Percentiles rank a stretch among this genome's conserved stretches.
phyloP scores from a whole-genome alignment of 768 basidiomycete species.

The Kondoa subrosea region DNA sequence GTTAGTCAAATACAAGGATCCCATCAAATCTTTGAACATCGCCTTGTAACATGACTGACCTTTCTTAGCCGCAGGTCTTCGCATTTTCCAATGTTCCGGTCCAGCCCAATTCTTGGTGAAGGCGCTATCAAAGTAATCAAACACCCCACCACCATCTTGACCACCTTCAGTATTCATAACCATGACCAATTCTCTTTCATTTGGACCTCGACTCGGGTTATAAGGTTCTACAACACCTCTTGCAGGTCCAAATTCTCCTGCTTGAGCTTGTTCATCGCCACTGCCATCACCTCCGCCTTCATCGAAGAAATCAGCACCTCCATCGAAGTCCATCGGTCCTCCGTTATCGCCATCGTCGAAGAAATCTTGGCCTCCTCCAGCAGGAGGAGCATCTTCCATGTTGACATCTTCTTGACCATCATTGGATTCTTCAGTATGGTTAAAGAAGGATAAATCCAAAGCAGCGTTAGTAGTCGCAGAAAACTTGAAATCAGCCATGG shows the following conservation, averaged over 20 bases:
- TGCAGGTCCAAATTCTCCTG: constrained; percentile 12
- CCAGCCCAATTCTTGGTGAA: constrained; percentile 94
- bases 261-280: constrained; percentile 37
- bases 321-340: constrained; percentile 9
- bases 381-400: constrained; percentile 13
- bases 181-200: constrained; percentile 64
- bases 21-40: constrained; percentile 6
- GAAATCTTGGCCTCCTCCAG: constrained; percentile 26
- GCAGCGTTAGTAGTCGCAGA: constrained; percentile 37
- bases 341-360: constrained; percentile 28
- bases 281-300: constrained; percentile 34
- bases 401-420: constrained; percentile 21
- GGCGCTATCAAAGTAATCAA: constrained; percentile 74
- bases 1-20: constrained; percentile 1
- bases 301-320: constrained; percentile 29
- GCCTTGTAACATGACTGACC: neutral
- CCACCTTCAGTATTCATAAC: constrained; percentile 55
- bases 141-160: constrained; percentile 43
- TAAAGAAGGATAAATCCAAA: constrained; percentile 40
- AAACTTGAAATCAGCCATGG: constrained; percentile 67
- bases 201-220: constrained; percentile 62
- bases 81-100: constrained; percentile 93
- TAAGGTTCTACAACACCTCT: constrained; percentile 42
- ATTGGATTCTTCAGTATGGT: constrained; percentile 16
- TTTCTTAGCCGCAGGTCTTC: constrained; percentile 30